phyloP scores from a whole-genome alignment of 257 asterid species.

The Gentiana macrophylla region DNA sequence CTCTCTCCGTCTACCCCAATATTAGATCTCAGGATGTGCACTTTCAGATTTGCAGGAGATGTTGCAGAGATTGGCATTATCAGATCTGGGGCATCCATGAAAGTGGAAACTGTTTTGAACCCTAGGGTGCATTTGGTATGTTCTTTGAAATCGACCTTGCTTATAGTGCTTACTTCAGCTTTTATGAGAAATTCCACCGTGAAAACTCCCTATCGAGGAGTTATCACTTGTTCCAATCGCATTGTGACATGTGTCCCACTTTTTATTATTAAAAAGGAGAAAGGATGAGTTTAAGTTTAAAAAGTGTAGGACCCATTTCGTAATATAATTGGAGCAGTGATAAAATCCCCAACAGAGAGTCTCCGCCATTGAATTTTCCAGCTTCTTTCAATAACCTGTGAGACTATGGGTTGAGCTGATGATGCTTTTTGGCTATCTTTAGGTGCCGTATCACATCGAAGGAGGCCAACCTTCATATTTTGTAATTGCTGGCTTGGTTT shows the following conservation, averaged over 20 bases:
- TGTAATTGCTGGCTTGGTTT: slow-evolving; percentile 93
- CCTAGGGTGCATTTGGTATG: slow-evolving; percentile 81
- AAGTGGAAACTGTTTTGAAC: slow-evolving; percentile 56
- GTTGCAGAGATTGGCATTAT: slow-evolving; percentile 78
- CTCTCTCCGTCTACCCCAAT: neutral
- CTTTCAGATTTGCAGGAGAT: slow-evolving; percentile 71
- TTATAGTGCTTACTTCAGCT: neutral
- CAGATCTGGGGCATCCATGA: slow-evolving; percentile 58
- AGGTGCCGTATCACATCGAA: slow-evolving; percentile 96
- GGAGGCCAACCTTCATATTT: slow-evolving; percentile 89
- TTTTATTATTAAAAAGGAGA: too few species aligned
- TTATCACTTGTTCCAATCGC: too few species aligned
- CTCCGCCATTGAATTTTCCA: too few species aligned
- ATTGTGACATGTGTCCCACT: too few species aligned
- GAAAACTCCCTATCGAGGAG: too few species aligned
- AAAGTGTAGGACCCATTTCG: too few species aligned
- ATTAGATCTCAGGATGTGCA: slow-evolving; percentile 8
- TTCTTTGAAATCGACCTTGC: slow-evolving; percentile 3
- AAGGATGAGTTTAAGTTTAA: too few species aligned
- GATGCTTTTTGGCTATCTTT: slow-evolving; percentile 17
- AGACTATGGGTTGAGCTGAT: slow-evolving; percentile 6
- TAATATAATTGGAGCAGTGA: too few species aligned
- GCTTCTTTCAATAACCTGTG: slow-evolving; percentile 2
- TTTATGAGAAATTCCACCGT: too few species aligned
- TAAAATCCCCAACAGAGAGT: too few species aligned